Evolutionary conservation across 345 rosid genomes (phyloP).

Genomic region (Durio zibethinus): DNA sequence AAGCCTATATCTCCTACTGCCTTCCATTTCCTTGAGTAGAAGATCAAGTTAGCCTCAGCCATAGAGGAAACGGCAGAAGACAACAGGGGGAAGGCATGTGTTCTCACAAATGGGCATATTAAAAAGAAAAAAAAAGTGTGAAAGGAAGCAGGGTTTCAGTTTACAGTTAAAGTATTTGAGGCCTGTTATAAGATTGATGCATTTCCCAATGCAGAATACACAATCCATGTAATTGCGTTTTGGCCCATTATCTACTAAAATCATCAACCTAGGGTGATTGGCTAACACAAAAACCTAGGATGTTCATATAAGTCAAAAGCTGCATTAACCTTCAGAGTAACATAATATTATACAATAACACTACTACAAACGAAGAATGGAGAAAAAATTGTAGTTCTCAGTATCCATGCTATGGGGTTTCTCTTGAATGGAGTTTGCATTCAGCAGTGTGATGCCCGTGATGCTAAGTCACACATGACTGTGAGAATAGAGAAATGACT

Average conservation of each 20-base stretch:
- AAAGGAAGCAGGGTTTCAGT: not conserved
- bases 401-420: not conserved
- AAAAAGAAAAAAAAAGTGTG: not conserved
- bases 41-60: not conserved
- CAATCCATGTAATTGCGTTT: not conserved
- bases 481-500: not conserved
- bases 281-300: not conserved
- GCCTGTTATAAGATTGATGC: not conserved
- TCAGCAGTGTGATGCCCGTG: not conserved
- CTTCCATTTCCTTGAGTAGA: not conserved
- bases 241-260: not conserved
- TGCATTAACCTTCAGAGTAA: not conserved
- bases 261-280: not conserved
- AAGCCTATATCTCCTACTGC: not conserved
- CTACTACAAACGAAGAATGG: not conserved
- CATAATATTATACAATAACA: not conserved
- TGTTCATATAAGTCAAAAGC: not conserved
- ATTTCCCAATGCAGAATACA: not conserved
- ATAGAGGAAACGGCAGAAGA: not conserved
- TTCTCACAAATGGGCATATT: not conserved
- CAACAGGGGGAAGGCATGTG: not conserved
- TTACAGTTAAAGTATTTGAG: not conserved
- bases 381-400: not conserved
- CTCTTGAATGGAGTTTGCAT: not conserved
- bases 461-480: not conserved